Conservation (phyloP, 129 eudicot genomes). For the Daucus carota region DNA sequence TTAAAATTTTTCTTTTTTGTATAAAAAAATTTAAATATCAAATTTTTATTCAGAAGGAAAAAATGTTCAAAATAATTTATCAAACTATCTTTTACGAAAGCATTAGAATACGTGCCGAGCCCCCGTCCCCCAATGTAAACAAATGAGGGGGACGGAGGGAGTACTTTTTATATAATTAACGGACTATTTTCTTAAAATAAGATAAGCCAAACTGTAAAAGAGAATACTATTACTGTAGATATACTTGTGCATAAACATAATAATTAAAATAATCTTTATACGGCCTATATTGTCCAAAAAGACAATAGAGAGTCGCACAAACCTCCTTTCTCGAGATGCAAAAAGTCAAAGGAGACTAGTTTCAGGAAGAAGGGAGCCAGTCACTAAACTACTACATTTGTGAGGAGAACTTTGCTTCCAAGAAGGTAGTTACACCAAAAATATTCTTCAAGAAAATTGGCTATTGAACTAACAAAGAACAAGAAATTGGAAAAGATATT, state of each 20-base stretch:
- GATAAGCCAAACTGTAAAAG: no score
- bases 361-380: background rate
- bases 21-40: no score
- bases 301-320: background rate
- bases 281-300: background rate
- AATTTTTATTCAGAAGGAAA: no score
- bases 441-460: background rate
- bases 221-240: background rate
- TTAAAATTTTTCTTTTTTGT: no score
- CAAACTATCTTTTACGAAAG: no score
- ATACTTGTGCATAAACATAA: background rate
- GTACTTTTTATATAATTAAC: no score
- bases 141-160: no score
- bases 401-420: background rate
- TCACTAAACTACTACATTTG: background rate
- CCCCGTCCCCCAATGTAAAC: no score
- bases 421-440: background rate
- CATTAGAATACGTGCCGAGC: no score
- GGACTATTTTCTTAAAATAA: no score
- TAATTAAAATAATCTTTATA: background rate
- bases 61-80: no score
- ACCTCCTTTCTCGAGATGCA: background rate
- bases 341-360: background rate
- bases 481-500: conserved; percentile 1
- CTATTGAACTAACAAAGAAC: background rate